These are phyloP conservation scores for Paramecium caudatum DNA, from an alignment of 73 alveolate genomes.

Conservation along the genomic window DNA sequence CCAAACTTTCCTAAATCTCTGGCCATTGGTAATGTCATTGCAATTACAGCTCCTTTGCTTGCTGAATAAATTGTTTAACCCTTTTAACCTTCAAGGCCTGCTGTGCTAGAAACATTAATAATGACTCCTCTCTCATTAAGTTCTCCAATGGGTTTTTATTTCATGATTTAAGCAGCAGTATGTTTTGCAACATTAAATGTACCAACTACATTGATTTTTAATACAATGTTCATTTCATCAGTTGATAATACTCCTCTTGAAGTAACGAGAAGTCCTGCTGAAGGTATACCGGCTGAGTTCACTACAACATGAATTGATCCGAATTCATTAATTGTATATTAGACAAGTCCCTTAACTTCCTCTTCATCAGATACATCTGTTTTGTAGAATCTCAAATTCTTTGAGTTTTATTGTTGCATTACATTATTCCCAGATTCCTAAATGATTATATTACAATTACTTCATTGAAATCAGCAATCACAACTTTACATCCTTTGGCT, in stretches of 20 bases:
- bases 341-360: slow-evolving; percentile 80
- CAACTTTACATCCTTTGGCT: slow-evolving; percentile 83
- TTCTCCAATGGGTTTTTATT: slow-evolving; percentile 80
- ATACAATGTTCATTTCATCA: slow-evolving; percentile 79
- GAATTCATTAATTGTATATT: slow-evolving; percentile 79
- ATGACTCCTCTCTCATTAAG: slow-evolving; percentile 93
- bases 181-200: slow-evolving; percentile 87
- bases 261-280: slow-evolving; percentile 80
- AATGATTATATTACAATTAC: slow-evolving; percentile 73
- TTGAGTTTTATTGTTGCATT: slow-evolving; percentile 62
- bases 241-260: slow-evolving; percentile 75
- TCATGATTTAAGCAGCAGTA: slow-evolving; percentile 84
- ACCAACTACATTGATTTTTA: slow-evolving; percentile 90
- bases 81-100: slow-evolving; percentile 94
- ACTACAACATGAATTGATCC: slow-evolving; percentile 86
- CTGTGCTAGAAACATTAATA: slow-evolving; percentile 88
- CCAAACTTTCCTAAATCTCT: slow-evolving; percentile 93
- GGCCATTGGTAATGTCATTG: slow-evolving; percentile 96
- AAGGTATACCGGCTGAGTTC: slow-evolving; percentile 92
- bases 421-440: slow-evolving; percentile 57
- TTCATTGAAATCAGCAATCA: slow-evolving; percentile 87
- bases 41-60: slow-evolving; percentile 93
- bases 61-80: slow-evolving; percentile 92
- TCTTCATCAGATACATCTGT: slow-evolving; percentile 87
- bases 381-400: slow-evolving; percentile 76